Percentiles rank a stretch among this genome's conserved stretches.
Evolutionary conservation across 257 asterid genomes (phyloP).

Genomic region (Vinca minor): DNA sequence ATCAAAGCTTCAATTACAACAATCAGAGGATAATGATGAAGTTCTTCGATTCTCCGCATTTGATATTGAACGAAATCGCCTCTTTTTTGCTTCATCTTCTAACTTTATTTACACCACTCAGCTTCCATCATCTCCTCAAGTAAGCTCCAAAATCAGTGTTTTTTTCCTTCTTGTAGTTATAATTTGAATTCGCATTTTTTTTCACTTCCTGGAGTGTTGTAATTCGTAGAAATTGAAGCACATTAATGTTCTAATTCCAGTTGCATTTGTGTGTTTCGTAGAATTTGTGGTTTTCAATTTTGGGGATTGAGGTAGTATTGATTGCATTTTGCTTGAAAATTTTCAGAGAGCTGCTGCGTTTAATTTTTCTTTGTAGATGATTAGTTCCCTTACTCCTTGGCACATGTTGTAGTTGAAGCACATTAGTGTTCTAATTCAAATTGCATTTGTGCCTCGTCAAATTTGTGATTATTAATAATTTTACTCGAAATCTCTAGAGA

Average conservation of each 20-base stretch:
- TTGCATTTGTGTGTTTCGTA: neutral
- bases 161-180: neutral
- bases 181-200: neutral
- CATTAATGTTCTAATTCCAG: neutral
- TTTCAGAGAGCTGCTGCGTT: neutral
- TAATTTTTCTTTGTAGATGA: neutral
- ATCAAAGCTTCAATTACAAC: constrained; percentile 35
- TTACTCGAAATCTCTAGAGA: too few relatives aligned
- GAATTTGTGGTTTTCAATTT: neutral
- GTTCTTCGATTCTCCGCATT: constrained; percentile 47
- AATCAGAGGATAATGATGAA: constrained; percentile 56
- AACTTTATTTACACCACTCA: constrained; percentile 49
- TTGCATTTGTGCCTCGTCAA: too few relatives aligned
- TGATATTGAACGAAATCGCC: constrained; percentile 72
- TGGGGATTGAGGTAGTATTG: neutral
- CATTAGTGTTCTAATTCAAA: too few relatives aligned
- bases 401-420: neutral
- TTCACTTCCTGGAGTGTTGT: neutral
- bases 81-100: constrained; percentile 70
- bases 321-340: neutral
- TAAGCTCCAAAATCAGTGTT: too few relatives aligned
- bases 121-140: constrained; percentile 47
- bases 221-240: neutral
- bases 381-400: neutral
- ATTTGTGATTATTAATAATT: too few relatives aligned